Evolutionary conservation across 2,329 filamentous ascomycete genomes (phyloP), one percentile per base, ranked within the genome.

Genomic region (Venturia pyrina): DNA sequence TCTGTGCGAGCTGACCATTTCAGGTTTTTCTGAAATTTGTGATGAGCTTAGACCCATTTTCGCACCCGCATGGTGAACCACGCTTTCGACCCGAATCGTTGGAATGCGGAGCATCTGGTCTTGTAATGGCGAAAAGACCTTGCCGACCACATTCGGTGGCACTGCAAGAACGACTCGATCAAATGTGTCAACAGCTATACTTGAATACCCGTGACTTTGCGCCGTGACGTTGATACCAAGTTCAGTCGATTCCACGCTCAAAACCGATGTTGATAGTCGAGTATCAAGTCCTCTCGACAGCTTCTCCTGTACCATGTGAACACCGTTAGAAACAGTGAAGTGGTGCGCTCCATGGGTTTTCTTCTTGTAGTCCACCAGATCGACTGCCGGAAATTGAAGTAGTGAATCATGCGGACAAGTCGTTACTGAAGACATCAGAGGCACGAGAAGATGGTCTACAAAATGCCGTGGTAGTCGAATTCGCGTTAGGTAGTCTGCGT

Each of bases 141-240:
- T 72, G 5, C 76, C 79, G 0, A 80, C 81, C 4, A 83, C 78
- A 68, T 84, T 78, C 0, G 84, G 84, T 0, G 83, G 80, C 1
- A 86, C 81, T 0, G 82, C 83, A 1, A 86, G 73, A 32, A 86
- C 73, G 0, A 84, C 82, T 1, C 75, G 76, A 64, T 85, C 82
- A 64, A 85, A 85, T 0, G 69, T 64, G 21, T 80, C 76, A 32
- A 48, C 50, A 7, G n/a, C 19, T 21, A 17, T 32, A 32, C 11
- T 43, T 34, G 50, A 56, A 15, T n/a, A 19, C 19, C 46, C 59
- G 24, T 41, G 19, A n/a, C 50, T 65, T 65, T 69, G 79, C 79
- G 81, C 1, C 70, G 69, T 6, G 5, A 81, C 67, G 11, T 67
- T 69, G 5, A 78, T 72, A 28, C 70, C 68, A 8, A 68, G 69